A percentile compares a stretch with the other conserved stretches of the same genome.
Conservation (phyloP, 2,329 filamentous ascomycete genomes). For the Neonectria magnoliae region DNA sequence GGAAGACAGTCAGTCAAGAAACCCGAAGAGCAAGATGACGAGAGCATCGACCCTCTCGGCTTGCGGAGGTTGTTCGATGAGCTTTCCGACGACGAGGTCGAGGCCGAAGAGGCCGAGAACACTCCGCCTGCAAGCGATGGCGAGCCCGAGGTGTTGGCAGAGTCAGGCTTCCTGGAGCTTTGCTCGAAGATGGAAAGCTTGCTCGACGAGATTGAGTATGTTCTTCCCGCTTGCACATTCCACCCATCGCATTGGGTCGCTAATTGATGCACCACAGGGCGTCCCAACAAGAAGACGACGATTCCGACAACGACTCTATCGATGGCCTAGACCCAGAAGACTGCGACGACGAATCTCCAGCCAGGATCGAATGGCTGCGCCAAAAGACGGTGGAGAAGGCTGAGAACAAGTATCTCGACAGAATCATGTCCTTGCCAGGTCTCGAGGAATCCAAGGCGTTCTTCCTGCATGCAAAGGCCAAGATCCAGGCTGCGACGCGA, state of each 20-base stretch:
- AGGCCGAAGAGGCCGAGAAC: slow-evolving; percentile 20
- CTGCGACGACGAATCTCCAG: slow-evolving; percentile 54
- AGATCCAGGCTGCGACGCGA: slow-evolving; percentile 61
- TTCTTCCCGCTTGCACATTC: background rate
- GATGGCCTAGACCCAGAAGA: slow-evolving; percentile 44
- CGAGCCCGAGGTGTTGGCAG: slow-evolving; percentile 37
- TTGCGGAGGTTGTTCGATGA: slow-evolving; percentile 40
- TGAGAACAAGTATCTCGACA: slow-evolving; percentile 64
- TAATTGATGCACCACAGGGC: slow-evolving; percentile 27
- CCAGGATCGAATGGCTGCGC: slow-evolving; percentile 46
- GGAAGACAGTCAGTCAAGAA: slow-evolving; percentile 19
- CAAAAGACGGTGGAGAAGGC: slow-evolving; percentile 59
- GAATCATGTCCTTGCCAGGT: slow-evolving; percentile 70
- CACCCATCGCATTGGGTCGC: background rate
- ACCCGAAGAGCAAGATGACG: slow-evolving; percentile 13
- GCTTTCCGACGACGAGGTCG: slow-evolving; percentile 33
- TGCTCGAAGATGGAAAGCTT: slow-evolving; percentile 42
- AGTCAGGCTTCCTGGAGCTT: slow-evolving; percentile 41
- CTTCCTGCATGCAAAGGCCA: slow-evolving; percentile 55
- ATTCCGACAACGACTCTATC: slow-evolving; percentile 43
- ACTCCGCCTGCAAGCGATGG: slow-evolving; percentile 15
- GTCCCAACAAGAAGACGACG: slow-evolving; percentile 29
- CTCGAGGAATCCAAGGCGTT: slow-evolving; percentile 69
- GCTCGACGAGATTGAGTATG: slow-evolving; percentile 46
- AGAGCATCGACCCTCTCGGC: slow-evolving; percentile 31